Conservation (phyloP, 306 rosid species). For the Luffa aegyptiaca region DNA sequence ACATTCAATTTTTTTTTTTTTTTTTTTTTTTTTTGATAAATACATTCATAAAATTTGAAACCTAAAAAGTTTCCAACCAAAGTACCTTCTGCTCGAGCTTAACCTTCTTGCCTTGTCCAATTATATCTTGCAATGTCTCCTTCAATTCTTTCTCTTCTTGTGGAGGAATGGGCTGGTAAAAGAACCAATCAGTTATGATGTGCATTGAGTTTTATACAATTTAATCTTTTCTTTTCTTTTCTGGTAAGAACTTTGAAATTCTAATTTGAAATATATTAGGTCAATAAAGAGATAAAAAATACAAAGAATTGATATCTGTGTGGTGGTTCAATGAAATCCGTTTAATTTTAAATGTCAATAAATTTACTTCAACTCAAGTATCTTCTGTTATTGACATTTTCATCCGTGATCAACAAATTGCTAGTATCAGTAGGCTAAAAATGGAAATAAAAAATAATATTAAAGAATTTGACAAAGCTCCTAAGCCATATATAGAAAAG, state of each 20-base stretch:
- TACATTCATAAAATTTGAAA: neutral
- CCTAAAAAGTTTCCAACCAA: neutral
- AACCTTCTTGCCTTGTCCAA: slow-evolving; percentile 71
- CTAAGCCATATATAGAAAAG: neutral
- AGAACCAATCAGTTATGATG: slow-evolving; percentile 10
- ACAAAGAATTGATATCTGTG: neutral
- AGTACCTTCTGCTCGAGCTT: slow-evolving; percentile 78
- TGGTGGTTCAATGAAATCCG: neutral
- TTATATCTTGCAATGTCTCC: slow-evolving; percentile 62
- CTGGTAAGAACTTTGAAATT: neutral
- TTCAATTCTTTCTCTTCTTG: slow-evolving; percentile 85
- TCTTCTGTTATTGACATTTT: neutral
- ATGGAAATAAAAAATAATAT: neutral
- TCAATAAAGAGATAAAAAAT: neutral
- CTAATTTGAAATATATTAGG: neutral
- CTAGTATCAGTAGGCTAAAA: neutral
- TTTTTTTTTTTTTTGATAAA: no score
- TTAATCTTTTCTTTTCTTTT: neutral
- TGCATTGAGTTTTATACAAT: neutral
- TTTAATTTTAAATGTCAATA: neutral
- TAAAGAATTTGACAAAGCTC: neutral
- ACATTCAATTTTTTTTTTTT: neutral
- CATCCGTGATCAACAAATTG: neutral
- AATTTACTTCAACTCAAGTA: neutral
- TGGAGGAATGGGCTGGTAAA: slow-evolving; percentile 64